These are phyloP conservation scores for Pseudohalonectria lignicola DNA, from an alignment of 2,329 filamentous ascomycete species.

Conservation along the genomic window DNA sequence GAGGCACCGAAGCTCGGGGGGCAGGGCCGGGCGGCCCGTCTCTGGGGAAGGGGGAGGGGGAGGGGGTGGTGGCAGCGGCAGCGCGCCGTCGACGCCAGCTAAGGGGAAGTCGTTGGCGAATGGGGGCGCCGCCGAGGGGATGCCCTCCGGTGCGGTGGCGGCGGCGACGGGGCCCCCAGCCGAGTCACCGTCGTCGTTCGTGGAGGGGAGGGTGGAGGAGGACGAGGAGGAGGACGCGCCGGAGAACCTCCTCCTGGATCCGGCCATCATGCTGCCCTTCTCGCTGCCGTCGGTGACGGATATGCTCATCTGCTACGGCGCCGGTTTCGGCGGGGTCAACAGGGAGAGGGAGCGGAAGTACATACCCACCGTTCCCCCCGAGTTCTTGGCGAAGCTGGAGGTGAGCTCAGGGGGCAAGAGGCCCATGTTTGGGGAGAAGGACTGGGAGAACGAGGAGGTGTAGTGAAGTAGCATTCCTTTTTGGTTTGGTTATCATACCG, in stretches of 20 bases:
- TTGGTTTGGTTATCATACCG: too few species aligned
- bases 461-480: too few species aligned
- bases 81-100: slow-evolving; percentile 29
- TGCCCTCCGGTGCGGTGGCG: slow-evolving; percentile 21
- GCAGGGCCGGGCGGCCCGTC: slow-evolving; percentile 13
- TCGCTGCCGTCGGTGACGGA: slow-evolving; percentile 92
- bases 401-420: slow-evolving; percentile 33
- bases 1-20: slow-evolving; percentile 31
- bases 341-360: slow-evolving; percentile 88
- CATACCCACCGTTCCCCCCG: slow-evolving; percentile 86
- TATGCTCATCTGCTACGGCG: slow-evolving; percentile 92
- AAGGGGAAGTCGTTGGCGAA: slow-evolving; percentile 9
- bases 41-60: too few species aligned
- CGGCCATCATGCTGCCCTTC: slow-evolving; percentile 84
- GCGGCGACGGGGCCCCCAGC: slow-evolving; percentile 9
- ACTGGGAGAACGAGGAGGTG: slow-evolving; percentile 57
- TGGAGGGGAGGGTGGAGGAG: slow-evolving; percentile 23
- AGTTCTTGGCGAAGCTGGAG: slow-evolving; percentile 85
- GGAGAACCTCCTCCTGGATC: slow-evolving; percentile 71
- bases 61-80: too few species aligned
- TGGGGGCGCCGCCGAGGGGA: slow-evolving; percentile 14
- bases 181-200: slow-evolving; percentile 19
- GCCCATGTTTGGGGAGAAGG: slow-evolving; percentile 51
- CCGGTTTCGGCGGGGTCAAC: slow-evolving; percentile 88
- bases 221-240: slow-evolving; percentile 61